Conservation (phyloP, 2,329 filamentous ascomycete species). For the Blastomyces emzantsi region DNA sequence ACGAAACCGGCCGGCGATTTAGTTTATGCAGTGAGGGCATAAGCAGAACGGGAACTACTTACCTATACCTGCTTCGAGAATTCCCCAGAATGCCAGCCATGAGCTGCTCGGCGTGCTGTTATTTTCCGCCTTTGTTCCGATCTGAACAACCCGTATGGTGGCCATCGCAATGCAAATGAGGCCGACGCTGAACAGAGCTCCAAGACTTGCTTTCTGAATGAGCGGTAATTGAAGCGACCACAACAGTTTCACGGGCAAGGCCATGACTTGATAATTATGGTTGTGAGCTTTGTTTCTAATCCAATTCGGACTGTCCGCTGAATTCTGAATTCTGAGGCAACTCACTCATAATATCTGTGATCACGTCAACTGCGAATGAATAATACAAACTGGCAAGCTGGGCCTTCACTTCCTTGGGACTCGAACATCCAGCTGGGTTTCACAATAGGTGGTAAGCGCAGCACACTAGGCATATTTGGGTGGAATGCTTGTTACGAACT, state of each 20-base stretch:
- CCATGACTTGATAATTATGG: conserved; percentile 26
- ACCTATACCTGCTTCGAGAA: conserved; percentile 31
- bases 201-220: conserved; percentile 27
- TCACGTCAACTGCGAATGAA: conserved; percentile 29
- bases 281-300: neutral
- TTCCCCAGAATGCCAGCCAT: conserved; percentile 33
- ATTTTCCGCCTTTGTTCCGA: conserved; percentile 23
- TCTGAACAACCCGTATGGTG: conserved; percentile 25
- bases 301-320: neutral
- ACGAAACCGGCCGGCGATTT: neutral
- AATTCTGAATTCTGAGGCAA: neutral
- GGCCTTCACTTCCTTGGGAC: conserved; percentile 22
- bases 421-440: conserved; percentile 20
- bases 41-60: conserved; percentile 5
- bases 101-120: conserved; percentile 24
- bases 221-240: conserved; percentile 30
- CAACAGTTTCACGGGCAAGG: conserved; percentile 29
- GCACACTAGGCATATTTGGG: neutral
- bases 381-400: conserved; percentile 31
- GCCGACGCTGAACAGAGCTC: conserved; percentile 22
- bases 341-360: conserved; percentile 31
- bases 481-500: conserved; percentile 10
- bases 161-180: conserved; percentile 23
- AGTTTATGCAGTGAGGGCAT: neutral
- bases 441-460: conserved; percentile 4